Evolutionary conservation across 2,329 filamentous ascomycete genomes (phyloP).

Genomic region (Alternaria alternata): DNA sequence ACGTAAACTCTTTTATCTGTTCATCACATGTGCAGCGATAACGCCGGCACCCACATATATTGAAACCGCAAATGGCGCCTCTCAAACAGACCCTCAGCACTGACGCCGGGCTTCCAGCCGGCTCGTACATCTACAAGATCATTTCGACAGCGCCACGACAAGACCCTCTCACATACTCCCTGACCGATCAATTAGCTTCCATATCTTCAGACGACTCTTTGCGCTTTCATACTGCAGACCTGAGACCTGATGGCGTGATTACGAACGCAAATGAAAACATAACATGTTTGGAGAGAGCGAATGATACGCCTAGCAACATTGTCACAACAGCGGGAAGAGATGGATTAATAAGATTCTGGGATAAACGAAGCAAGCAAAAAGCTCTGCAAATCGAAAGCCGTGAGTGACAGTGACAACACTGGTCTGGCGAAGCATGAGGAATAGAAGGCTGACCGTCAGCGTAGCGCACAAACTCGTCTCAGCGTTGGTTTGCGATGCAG

Average conservation of each 20-base stretch:
- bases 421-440: neutral
- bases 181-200: conserved; percentile 59
- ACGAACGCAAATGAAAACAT: conserved; percentile 68
- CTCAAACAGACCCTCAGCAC: conserved; percentile 27
- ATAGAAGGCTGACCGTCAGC: conserved; percentile 30
- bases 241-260: conserved; percentile 60
- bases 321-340: conserved; percentile 77
- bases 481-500: conserved; percentile 68
- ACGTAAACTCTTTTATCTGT: neutral
- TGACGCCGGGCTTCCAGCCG: conserved; percentile 40
- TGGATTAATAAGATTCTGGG: conserved; percentile 72
- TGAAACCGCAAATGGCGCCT: conserved; percentile 25
- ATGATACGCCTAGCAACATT: conserved; percentile 58
- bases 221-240: conserved; percentile 67
- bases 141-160: conserved; percentile 44
- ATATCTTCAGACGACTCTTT: conserved; percentile 77
- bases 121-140: conserved; percentile 52
- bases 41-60: neutral
- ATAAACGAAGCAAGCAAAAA: conserved; percentile 65
- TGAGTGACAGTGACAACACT: conserved; percentile 20
- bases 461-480: conserved; percentile 64
- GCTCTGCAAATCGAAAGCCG: conserved; percentile 49
- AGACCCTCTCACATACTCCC: conserved; percentile 41
- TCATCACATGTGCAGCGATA: neutral
- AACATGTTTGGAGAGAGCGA: conserved; percentile 67